Percentiles rank a stretch among this genome's conserved stretches.
Conservation (phyloP, 192 early-diverging fungal genomes). For the Radiomyces spectabilis region DNA sequence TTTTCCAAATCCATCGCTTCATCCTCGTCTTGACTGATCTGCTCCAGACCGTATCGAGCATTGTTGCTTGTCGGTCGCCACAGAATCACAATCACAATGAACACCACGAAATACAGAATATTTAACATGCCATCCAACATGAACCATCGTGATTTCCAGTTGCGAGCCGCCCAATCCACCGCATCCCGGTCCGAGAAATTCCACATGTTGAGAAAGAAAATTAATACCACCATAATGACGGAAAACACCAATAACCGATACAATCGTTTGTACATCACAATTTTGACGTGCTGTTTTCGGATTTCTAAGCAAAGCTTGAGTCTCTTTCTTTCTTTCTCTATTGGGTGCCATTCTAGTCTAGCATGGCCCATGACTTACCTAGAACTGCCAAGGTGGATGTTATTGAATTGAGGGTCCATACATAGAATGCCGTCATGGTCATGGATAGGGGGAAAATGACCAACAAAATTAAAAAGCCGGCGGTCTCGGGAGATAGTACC, state of each 20-base stretch:
- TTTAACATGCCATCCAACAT: conserved; percentile 89
- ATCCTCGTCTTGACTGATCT: conserved; percentile 64
- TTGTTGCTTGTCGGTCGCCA: conserved; percentile 94
- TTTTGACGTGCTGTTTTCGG: conserved; percentile 78
- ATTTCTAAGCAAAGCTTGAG: conserved; percentile 41
- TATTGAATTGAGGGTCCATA: conserved; percentile 82
- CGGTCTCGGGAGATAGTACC: conserved; percentile 57
- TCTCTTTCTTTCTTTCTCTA: too few relatives aligned
- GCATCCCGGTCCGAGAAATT: conserved; percentile 60
- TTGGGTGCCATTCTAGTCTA: too few relatives aligned
- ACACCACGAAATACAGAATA: conserved; percentile 75
- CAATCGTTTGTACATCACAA: conserved; percentile 81
- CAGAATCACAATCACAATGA: conserved; percentile 69
- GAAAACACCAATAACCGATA: conserved; percentile 74
- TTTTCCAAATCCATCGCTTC: conserved; percentile 65
- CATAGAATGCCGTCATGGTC: conserved; percentile 90
- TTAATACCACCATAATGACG: conserved; percentile 57
- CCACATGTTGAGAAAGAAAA: conserved; percentile 80
- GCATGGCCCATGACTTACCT: too few relatives aligned
- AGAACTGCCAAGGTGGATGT: conserved; percentile 69
- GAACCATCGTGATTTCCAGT: conserved; percentile 87
- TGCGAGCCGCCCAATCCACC: conserved; percentile 55
- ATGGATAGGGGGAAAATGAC: conserved; percentile 81
- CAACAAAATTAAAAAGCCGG: conserved; percentile 61
- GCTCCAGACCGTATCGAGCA: conserved; percentile 82